phyloP scores from a whole-genome alignment of 1,139 yeast species.

The Candida buenavistaensis region DNA sequence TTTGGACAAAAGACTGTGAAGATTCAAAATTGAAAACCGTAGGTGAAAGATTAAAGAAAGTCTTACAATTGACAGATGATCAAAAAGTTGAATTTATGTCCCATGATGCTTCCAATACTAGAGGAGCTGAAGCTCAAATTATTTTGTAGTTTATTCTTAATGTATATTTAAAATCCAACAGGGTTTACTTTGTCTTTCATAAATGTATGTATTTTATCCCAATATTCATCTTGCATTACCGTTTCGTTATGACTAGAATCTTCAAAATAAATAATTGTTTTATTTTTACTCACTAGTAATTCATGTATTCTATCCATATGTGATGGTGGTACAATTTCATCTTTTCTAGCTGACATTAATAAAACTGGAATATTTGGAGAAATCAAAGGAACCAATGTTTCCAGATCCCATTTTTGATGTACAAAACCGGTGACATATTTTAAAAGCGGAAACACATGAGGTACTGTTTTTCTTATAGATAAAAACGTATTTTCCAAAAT shows the following conservation, averaged over 20 bases:
- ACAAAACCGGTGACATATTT: slow-evolving; percentile 60
- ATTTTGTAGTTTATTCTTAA: slow-evolving; percentile 26
- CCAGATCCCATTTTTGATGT: slow-evolving; percentile 85
- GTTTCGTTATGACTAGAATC: slow-evolving; percentile 81
- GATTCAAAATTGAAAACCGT: slow-evolving; percentile 62
- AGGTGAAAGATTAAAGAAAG: slow-evolving; percentile 84
- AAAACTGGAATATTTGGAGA: slow-evolving; percentile 62
- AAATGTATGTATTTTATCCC: slow-evolving; percentile 67
- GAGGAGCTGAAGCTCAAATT: slow-evolving; percentile 44
- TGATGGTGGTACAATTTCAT: slow-evolving; percentile 87
- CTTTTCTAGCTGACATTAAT: slow-evolving; percentile 71
- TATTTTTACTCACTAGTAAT: slow-evolving; percentile 44
- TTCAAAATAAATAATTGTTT: slow-evolving; percentile 53
- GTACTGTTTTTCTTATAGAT: slow-evolving; percentile 76
- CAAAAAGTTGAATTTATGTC: slow-evolving; percentile 76
- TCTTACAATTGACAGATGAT: slow-evolving; percentile 64
- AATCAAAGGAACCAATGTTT: slow-evolving; percentile 53
- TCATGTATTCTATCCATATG: slow-evolving; percentile 72
- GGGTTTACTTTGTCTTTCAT: slow-evolving; percentile 44
- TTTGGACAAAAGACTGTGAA: slow-evolving; percentile 89
- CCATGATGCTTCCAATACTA: slow-evolving; percentile 55
- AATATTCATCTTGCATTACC: slow-evolving; percentile 67
- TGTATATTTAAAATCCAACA: slow-evolving; percentile 28
- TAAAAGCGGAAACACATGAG: slow-evolving; percentile 74
- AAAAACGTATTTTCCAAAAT: slow-evolving; percentile 86